Conservation (phyloP, 2,329 filamentous ascomycete genomes). For the Botrytis paeoniae region DNA sequence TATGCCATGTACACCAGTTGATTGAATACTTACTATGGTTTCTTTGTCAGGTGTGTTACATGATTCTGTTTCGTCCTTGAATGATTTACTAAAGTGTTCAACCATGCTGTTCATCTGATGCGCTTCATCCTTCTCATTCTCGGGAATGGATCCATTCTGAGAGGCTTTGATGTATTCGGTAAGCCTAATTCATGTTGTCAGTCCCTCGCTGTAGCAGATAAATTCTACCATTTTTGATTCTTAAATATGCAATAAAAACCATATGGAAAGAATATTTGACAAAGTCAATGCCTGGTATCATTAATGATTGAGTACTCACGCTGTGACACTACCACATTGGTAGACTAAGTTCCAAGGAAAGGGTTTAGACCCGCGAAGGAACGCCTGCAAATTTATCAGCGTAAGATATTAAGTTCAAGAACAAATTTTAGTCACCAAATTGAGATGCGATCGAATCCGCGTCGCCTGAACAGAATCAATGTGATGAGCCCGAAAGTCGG, state of each 20-base stretch:
- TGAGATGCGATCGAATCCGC: slow-evolving; percentile 23
- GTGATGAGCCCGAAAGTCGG: slow-evolving; percentile 55
- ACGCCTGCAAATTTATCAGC: slow-evolving; percentile 6
- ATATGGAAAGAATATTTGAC: not conserved
- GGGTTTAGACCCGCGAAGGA: not conserved
- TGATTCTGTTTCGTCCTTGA: not conserved
- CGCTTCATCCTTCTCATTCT: slow-evolving; percentile 7
- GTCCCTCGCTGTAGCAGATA: not conserved
- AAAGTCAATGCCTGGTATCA: not conserved
- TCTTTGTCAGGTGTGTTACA: not conserved
- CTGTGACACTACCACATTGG: slow-evolving; percentile 53
- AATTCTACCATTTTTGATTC: no score
- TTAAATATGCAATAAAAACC: not conserved
- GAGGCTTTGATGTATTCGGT: slow-evolving; percentile 11
- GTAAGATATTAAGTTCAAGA: not conserved
- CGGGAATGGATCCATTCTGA: not conserved
- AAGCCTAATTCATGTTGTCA: not conserved
- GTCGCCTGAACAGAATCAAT: slow-evolving; percentile 50
- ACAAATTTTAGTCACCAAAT: not conserved
- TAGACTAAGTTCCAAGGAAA: slow-evolving; percentile 59
- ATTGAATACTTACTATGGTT: not conserved
- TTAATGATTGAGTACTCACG: slow-evolving; percentile 34
- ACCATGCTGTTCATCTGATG: not conserved
- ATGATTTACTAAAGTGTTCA: not conserved
- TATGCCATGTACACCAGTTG: not conserved